phyloP scores from a whole-genome alignment of 192 early-diverging fungal genomes.

The Ramicandelaber brevisporus region DNA sequence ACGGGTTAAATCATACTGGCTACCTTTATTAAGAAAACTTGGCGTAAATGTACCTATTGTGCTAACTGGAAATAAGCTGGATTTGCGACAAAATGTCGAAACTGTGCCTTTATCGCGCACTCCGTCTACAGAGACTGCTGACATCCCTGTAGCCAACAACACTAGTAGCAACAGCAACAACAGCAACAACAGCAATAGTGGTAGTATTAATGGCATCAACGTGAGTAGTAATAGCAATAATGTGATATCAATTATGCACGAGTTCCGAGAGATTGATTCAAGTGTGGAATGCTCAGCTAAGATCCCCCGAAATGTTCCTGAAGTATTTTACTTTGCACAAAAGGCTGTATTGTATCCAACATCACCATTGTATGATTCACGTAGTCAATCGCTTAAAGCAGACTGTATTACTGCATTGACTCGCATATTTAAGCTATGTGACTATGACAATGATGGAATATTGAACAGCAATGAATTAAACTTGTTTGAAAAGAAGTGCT shows the following conservation, averaged over 20 bases:
- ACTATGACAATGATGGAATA: slow-evolving; percentile 75
- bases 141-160: slow-evolving; percentile 13
- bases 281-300: slow-evolving; percentile 98
- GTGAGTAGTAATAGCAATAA: slow-evolving; percentile 38
- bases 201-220: too few relatives aligned
- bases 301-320: slow-evolving; percentile 76
- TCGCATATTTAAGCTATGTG: slow-evolving; percentile 89
- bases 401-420: slow-evolving; percentile 75
- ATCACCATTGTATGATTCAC: slow-evolving; percentile 83
- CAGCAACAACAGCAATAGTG: slow-evolving; percentile 42
- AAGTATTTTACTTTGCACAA: slow-evolving; percentile 99
- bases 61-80: slow-evolving; percentile 82
- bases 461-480: slow-evolving; percentile 89
- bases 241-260: slow-evolving; percentile 95
- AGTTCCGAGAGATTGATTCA: slow-evolving; percentile 98
- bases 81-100: too few relatives aligned
- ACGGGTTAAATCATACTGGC: slow-evolving; percentile 68
- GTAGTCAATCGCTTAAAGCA: slow-evolving; percentile 68
- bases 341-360: slow-evolving; percentile 96
- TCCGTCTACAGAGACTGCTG: background rate
- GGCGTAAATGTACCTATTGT: slow-evolving; percentile 90
- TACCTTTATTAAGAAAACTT: slow-evolving; percentile 72
- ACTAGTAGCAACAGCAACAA: too few relatives aligned
- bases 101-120: too few relatives aligned
- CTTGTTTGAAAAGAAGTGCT: slow-evolving; percentile 87